Percentiles rank a stretch among this genome's conserved stretches.
These are phyloP conservation scores for Vitis amurensis DNA, from an alignment of 164 flowering plant genomes.

Conservation along the genomic window DNA sequence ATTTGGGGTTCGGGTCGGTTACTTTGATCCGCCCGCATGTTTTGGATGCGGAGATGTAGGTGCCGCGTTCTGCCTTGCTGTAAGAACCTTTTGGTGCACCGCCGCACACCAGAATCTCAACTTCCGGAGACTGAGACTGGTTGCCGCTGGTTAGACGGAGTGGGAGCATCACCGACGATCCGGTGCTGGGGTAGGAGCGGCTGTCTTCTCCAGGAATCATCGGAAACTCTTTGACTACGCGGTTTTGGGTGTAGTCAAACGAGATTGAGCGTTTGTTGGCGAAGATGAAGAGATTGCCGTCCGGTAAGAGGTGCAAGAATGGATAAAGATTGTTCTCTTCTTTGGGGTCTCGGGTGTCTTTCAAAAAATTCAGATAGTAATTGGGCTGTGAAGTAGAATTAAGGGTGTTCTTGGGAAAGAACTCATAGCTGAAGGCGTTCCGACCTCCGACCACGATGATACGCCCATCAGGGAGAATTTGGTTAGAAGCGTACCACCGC, in stretches of 20 bases:
- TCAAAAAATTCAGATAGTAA: constrained; percentile 44
- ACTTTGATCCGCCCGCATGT: constrained; percentile 71
- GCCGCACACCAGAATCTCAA: constrained; percentile 82
- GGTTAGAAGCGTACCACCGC: constrained; percentile 79
- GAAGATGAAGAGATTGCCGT: constrained; percentile 78
- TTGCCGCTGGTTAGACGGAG: constrained; percentile 13
- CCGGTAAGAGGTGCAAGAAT: constrained; percentile 71
- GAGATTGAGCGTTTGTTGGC: constrained; percentile 66
- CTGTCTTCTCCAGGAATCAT: constrained; percentile 54
- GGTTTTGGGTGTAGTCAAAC: constrained; percentile 42
- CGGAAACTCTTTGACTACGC: constrained; percentile 54
- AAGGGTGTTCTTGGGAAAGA: constrained; percentile 42
- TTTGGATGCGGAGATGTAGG: constrained; percentile 41
- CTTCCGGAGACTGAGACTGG: constrained; percentile 16
- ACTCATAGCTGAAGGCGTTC: constrained; percentile 61
- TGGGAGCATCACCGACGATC: constrained; percentile 83
- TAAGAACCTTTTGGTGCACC: constrained; percentile 66
- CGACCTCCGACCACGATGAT: constrained; percentile 81
- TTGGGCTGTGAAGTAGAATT: not conserved
- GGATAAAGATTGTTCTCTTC: constrained; percentile 80
- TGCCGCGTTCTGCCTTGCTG: constrained; percentile 16
- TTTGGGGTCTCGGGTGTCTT: constrained; percentile 42
- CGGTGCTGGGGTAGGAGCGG: constrained; percentile 74
- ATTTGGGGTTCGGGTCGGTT: constrained; percentile 50
- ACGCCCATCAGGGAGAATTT: constrained; percentile 72